Base-by-base conservation (phyloP, 2,329 filamentous ascomycete species). In the Colletotrichum ledebouriae region DNA sequence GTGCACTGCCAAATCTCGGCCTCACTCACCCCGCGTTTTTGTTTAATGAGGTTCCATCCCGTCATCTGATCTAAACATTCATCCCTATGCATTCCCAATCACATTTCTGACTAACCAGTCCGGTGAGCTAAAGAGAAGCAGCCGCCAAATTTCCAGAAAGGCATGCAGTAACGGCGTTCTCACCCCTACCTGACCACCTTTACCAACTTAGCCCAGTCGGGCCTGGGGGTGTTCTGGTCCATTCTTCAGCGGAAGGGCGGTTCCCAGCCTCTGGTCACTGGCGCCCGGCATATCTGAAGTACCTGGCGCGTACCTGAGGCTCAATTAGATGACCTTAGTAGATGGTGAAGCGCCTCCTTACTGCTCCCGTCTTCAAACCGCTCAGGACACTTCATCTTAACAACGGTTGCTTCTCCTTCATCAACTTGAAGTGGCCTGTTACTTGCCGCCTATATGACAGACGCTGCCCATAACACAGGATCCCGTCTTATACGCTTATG, bases 161-260 rank as follows among this genome's bases (percentile, higher is more conserved):
- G 20, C 46, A 15, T 49, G 22, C 46, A 15, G 29, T 49, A 9
- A 25, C 46, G 46, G 22, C 46, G 11, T 12, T 53, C 49, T 53
- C 49, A 53, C 22, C 49, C 49, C 49, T 10, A 29, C 25, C 25
- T 29, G 49, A 37, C 34, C 17, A 56, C 33, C 42, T 63, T 53
- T 58, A 52, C 64, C 53, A 15, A 20, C 46, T 49, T 59, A 64
- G 60, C 64, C 60, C 60, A 46, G 64, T 50, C 33, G 47, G 41
- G 46, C 22, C 33, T 4, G 25, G 5, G 25, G 25, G 25, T 29
- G 25, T 29, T 29, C 25, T 29, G 25, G 25, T 29, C 25, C 25
- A 29, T 67, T 64, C 60, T 64, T 67, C 59, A 67, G 60, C 60
- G 61, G 47, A 55, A 46, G 22, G 33, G 29, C 39, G 15, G 29